Percentiles rank a stretch among this genome's conserved stretches.
These are phyloP conservation scores for Trichosanthes truncata DNA, from an alignment of 306 rosid species.

Conservation along the genomic window DNA sequence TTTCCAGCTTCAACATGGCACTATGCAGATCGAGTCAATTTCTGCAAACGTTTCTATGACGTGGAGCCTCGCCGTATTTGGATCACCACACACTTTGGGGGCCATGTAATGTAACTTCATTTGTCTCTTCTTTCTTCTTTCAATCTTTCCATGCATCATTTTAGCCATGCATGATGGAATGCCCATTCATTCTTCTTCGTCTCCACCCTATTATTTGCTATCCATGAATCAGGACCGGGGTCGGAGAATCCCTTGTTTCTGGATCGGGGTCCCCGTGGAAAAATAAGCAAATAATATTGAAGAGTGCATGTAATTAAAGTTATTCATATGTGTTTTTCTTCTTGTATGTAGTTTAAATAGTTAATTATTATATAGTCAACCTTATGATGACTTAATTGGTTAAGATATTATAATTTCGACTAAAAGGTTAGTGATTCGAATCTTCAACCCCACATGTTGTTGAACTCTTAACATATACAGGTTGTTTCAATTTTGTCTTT, in stretches of 20 bases:
- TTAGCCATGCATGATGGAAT: not conserved
- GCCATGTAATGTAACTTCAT: slow-evolving; percentile 37
- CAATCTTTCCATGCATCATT: not conserved
- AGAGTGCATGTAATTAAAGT: too few species aligned
- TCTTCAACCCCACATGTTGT: too few species aligned
- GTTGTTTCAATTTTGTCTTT: too few species aligned
- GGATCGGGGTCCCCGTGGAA: not conserved
- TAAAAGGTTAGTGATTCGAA: too few species aligned
- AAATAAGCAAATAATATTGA: too few species aligned
- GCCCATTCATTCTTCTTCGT: not conserved
- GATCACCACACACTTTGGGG: slow-evolving; percentile 76
- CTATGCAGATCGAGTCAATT: slow-evolving; percentile 2
- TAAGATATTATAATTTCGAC: too few species aligned
- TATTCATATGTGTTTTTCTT: too few species aligned
- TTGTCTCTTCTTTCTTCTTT: not conserved
- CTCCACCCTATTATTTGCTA: not conserved
- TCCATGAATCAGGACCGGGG: not conserved
- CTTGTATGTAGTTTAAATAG: too few species aligned
- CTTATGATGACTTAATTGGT: too few species aligned
- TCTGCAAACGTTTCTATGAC: slow-evolving; percentile 10
- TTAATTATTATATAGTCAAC: too few species aligned
- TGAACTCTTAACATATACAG: too few species aligned
- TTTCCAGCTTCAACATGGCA: slow-evolving; percentile 43
- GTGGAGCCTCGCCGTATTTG: slow-evolving; percentile 54
- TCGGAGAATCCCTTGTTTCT: not conserved